Base-by-base conservation (phyloP, 176 grass and related monocot genomes). In the Pontederia paniculata region DNA sequence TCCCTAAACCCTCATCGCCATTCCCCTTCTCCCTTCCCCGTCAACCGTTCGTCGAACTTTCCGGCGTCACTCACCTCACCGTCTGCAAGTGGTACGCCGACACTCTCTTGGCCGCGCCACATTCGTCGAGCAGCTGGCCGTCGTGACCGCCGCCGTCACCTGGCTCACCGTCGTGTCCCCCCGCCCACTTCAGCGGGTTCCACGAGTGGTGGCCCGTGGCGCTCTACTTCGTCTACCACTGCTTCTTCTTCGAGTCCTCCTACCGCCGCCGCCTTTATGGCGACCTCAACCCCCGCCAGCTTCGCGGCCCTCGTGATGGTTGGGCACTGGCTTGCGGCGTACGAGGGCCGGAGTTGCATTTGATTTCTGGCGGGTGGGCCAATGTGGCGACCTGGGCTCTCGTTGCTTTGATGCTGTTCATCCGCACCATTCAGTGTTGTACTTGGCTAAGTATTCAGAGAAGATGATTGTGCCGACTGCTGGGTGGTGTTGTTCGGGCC, bases 281-380 rank as follows among this genome's bases (percentile, higher is more conserved):
- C 8, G 69, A 61, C 12, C 69, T 72, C 57, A 61, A 72, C 57
- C 57, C 69, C 69, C 14, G 17, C 23, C 11, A n/a, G 23, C 17
- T 51, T 61, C 54, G 62, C 73, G 11, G 47, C 51, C 16, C 55
- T 67, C 18, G 73, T 75, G 9, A 50, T 68, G 54, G 56, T 67
- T n/a, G 73, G 73, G 8, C 63, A 75, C 41, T 75, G 73, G 73
- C 46, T 75, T 21, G 73, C 73, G 15, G 61, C 73, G 13, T 67
- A 58, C 47, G 73, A 75, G 44, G 73, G 73, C 73, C 73, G 8
- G 64, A 67, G 45, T 6, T 75, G 53, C 62, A 75, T 25, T 11
- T 67, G 47, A 67, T 66, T 12, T 23, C 54, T 5, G 62, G 73
- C 11, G 73, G 62, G 7, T 67, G 73, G 73, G 63, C 45, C 63